A percentile compares a stretch with the other conserved stretches of the same genome.
These are phyloP conservation scores for Diplodia mutila DNA, from an alignment of 2,329 filamentous ascomycete species.

Conservation along the genomic window DNA sequence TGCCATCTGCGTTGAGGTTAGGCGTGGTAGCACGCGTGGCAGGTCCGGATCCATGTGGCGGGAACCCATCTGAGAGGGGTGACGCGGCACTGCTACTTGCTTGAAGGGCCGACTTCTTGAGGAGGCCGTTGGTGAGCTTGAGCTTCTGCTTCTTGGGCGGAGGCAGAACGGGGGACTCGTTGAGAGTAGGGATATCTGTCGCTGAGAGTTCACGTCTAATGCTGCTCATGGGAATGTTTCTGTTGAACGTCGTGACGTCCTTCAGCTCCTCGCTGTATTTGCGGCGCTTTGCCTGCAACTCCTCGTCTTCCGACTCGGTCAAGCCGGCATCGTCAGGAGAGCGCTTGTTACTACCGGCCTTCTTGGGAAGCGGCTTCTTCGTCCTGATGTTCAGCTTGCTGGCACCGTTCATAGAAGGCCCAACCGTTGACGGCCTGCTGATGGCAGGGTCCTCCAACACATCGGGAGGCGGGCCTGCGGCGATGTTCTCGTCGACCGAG, in stretches of 20 bases:
- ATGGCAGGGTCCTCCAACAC: constrained; percentile 6
- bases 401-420: background rate
- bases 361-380: constrained; percentile 12
- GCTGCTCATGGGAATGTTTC: constrained; percentile 4
- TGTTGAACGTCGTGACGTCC: constrained; percentile 9
- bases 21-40: constrained; percentile 25
- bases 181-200: constrained; percentile 1
- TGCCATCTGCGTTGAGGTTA: constrained; percentile 24
- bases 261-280: constrained; percentile 7
- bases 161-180: constrained; percentile 2
- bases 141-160: constrained; percentile 22
- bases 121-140: constrained; percentile 24
- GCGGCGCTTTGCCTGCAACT: constrained; percentile 18
- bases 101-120: constrained; percentile 21
- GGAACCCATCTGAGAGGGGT: constrained; percentile 19
- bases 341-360: constrained; percentile 4
- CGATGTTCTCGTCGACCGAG: constrained; percentile 24
- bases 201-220: constrained; percentile 8
- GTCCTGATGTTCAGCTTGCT: constrained; percentile 15
- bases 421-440: background rate
- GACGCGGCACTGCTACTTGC: constrained; percentile 20
- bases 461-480: constrained; percentile 19
- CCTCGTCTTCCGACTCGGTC: constrained; percentile 20
- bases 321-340: constrained; percentile 19
- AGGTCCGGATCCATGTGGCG: constrained; percentile 21